A percentile compares a stretch with the other conserved stretches of the same genome.
These are phyloP conservation scores for Saksenaea oblongispora DNA, from an alignment of 371 early-diverging fungal genomes.

Conservation along the genomic window DNA sequence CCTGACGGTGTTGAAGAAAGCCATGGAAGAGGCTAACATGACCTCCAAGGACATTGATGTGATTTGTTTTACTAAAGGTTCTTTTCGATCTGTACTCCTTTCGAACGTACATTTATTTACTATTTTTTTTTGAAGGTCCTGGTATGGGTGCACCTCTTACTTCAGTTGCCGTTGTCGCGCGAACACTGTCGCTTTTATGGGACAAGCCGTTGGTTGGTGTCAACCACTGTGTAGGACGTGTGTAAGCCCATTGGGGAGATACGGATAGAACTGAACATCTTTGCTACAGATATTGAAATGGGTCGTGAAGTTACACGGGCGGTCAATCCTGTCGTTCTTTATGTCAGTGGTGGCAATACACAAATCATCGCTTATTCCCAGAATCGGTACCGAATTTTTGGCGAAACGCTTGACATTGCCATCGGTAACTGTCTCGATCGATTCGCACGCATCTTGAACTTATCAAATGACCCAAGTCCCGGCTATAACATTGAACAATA, in stretches of 20 bases:
- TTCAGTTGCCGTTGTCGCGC: slow-evolving; percentile 93
- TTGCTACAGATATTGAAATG: slow-evolving; percentile 96
- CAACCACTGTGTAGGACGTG: slow-evolving; percentile 99
- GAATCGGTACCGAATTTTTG: slow-evolving; percentile 96
- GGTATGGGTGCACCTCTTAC: slow-evolving; percentile 99
- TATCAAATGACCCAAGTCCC: slow-evolving; percentile 98
- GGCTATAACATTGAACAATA: slow-evolving; percentile 98
- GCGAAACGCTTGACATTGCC: slow-evolving; percentile 99
- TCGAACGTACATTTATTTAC: not conserved
- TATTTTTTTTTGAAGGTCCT: slow-evolving; percentile 69
- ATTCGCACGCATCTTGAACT: slow-evolving; percentile 91
- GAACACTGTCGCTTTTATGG: slow-evolving; percentile 93
- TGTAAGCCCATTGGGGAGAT: slow-evolving; percentile 13
- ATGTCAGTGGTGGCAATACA: slow-evolving; percentile 99
- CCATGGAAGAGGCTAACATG: slow-evolving; percentile 81
- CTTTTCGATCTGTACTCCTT: not conserved
- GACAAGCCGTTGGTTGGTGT: slow-evolving; percentile 96
- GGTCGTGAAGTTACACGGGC: slow-evolving; percentile 98
- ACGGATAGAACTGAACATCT: not conserved
- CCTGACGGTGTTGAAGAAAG: slow-evolving; percentile 76
- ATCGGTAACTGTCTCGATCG: slow-evolving; percentile 99
- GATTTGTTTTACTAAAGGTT: slow-evolving; percentile 97
- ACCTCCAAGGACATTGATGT: slow-evolving; percentile 82
- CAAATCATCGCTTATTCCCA: slow-evolving; percentile 99
- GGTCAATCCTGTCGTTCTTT: slow-evolving; percentile 96